These are phyloP conservation scores for Amanita exitialis DNA, from an alignment of 768 basidiomycete genomes.

Conservation along the genomic window DNA sequence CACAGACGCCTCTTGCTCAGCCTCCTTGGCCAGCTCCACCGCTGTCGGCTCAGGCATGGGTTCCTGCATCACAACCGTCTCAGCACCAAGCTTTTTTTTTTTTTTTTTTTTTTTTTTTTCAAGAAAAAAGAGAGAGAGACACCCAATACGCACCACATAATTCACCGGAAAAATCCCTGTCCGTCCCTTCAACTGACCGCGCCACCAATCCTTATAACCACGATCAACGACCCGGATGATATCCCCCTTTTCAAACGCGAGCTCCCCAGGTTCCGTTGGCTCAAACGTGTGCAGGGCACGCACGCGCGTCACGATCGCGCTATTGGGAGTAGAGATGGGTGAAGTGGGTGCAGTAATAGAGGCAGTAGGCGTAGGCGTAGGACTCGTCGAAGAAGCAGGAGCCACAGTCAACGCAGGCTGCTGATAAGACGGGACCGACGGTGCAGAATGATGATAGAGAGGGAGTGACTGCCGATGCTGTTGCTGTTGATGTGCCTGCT, in stretches of 20 bases:
- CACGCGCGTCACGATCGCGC: constrained; percentile 65
- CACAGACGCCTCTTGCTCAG: constrained; percentile 78
- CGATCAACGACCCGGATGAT: constrained; percentile 92
- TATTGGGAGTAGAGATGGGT: constrained; percentile 8
- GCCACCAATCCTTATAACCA: constrained; percentile 95
- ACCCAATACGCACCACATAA: constrained; percentile 62
- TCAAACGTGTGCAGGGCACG: constrained; percentile 84
- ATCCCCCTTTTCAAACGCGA: constrained; percentile 87
- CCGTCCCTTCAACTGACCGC: constrained; percentile 81
- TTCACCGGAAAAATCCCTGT: constrained; percentile 97
- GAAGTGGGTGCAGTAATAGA: constrained; percentile 12
- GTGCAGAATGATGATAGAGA: constrained; percentile 1
- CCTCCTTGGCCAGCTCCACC: constrained; percentile 68
- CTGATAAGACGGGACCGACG: constrained; percentile 1
- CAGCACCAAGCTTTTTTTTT: background rate
- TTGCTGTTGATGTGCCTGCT: background rate
- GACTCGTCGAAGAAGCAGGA: constrained; percentile 11
- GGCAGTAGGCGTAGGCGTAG: constrained; percentile 9
- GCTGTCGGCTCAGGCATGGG: constrained; percentile 77
- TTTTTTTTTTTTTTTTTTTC: no score
- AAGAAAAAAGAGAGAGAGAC: no score
- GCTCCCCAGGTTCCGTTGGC: constrained; percentile 80
- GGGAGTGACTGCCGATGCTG: constrained; percentile 11
- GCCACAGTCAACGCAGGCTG: constrained; percentile 4
- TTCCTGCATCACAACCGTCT: constrained; percentile 37